These are phyloP conservation scores for Olyra latifolia DNA, from an alignment of 176 grass and related monocot species.

Conservation along the genomic window DNA sequence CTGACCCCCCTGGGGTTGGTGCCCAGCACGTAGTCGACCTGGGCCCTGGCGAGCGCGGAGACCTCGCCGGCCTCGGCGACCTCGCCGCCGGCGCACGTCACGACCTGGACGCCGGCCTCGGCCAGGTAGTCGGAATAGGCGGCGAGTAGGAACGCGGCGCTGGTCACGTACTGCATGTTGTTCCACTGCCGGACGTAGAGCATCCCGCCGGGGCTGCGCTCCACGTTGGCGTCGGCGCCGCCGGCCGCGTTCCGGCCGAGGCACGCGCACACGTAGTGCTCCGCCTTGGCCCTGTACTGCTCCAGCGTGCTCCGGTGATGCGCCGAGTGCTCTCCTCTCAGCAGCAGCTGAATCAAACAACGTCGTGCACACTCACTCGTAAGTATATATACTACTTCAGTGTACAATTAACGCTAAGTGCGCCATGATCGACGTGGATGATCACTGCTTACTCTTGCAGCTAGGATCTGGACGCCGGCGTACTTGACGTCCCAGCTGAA, in stretches of 20 bases:
- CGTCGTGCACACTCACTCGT: not conserved
- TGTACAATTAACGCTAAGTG: too few species aligned
- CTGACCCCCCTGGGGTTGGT: slow-evolving; percentile 55
- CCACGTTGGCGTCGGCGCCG: slow-evolving; percentile 50
- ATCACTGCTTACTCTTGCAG: slow-evolving; percentile 43
- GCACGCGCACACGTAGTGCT: slow-evolving; percentile 71
- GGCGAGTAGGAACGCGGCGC: slow-evolving; percentile 53
- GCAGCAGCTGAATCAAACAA: slow-evolving; percentile 41
- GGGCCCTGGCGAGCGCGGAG: slow-evolving; percentile 31
- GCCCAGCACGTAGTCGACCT: slow-evolving; percentile 64
- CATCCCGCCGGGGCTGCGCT: slow-evolving; percentile 68
- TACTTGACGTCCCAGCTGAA: slow-evolving; percentile 97
- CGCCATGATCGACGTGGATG: too few species aligned
- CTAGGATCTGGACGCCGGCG: slow-evolving; percentile 80
- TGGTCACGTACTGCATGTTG: slow-evolving; percentile 92
- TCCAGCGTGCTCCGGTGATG: slow-evolving; percentile 48
- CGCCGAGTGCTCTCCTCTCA: slow-evolving; percentile 45
- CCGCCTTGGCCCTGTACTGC: slow-evolving; percentile 72
- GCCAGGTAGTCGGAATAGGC: slow-evolving; percentile 49
- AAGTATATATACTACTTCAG: not conserved
- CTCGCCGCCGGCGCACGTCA: slow-evolving; percentile 31
- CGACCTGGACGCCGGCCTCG: not conserved
- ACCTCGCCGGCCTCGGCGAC: slow-evolving; percentile 16
- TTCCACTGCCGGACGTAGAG: slow-evolving; percentile 82
- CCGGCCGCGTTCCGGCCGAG: slow-evolving; percentile 49